These are phyloP conservation scores for Avena insularis DNA, from an alignment of 176 grass and related monocot species.

Conservation along the genomic window DNA sequence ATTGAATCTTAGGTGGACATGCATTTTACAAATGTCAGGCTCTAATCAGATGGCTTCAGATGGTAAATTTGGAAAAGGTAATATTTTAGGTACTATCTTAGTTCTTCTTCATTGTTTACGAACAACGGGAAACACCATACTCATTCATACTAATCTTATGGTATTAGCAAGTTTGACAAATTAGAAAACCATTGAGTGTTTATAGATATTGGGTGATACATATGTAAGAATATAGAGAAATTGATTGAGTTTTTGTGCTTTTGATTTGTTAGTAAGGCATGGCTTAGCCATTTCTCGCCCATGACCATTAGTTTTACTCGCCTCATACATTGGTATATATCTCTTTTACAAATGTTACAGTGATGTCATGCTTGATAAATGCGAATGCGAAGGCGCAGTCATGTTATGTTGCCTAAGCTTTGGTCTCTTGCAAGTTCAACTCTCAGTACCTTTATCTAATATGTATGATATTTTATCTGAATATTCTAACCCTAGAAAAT, in stretches of 20 bases:
- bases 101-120: constrained; percentile 28
- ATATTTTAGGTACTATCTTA: not conserved
- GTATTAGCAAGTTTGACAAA: not conserved
- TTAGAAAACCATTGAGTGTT: constrained; percentile 10
- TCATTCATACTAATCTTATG: constrained; percentile 9
- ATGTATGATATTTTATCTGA: constrained; percentile 19
- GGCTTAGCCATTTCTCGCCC: not conserved
- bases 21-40: constrained; percentile 46
- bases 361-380: constrained; percentile 10
- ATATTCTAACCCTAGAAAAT: not conserved
- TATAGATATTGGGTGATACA: constrained; percentile 10
- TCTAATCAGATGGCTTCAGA: constrained; percentile 53
- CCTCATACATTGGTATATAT: constrained; percentile 2
- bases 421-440: constrained; percentile 6
- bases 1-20: constrained; percentile 42
- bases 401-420: constrained; percentile 30
- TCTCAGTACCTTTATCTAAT: not conserved
- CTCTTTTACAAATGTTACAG: constrained; percentile 25
- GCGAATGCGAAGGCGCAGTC: not conserved
- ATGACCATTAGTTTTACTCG: not conserved
- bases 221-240: constrained; percentile 6
- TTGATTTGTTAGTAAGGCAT: constrained; percentile 8
- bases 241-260: not conserved
- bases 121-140: not conserved
- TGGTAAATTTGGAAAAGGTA: constrained; percentile 61